Evolutionary conservation across 192 early-diverging fungal genomes (phyloP).

Genomic region (Helicostylum pulchrum): DNA sequence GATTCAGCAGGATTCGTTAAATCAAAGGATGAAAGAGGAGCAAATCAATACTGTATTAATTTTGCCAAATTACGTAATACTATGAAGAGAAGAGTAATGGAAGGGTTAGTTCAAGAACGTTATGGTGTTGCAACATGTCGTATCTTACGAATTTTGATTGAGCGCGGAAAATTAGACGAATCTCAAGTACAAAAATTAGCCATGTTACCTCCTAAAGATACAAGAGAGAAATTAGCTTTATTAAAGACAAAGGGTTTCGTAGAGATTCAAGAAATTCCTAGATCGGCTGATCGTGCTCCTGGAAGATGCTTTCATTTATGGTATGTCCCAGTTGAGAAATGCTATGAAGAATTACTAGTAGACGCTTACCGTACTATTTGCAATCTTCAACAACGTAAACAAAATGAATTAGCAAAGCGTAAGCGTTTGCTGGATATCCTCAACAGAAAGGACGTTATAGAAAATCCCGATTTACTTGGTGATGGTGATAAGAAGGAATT

Average conservation of each 20-base stretch:
- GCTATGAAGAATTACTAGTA: conserved; percentile 46
- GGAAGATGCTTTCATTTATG: conserved; percentile 73
- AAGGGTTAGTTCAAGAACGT: conserved; percentile 53
- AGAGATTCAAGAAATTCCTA: conserved; percentile 62
- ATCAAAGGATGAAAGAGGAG: conserved; percentile 54
- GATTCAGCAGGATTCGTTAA: conserved; percentile 53
- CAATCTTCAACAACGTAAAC: conserved; percentile 53
- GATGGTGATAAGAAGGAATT: conserved; percentile 49
- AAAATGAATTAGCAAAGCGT: conserved; percentile 47
- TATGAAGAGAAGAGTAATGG: conserved; percentile 55
- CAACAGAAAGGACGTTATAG: conserved; percentile 62
- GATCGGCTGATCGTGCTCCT: conserved; percentile 67
- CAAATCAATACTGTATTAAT: conserved; percentile 57
- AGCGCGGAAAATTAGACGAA: conserved; percentile 76
- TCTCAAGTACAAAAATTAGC: conserved; percentile 60
- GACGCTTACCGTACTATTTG: conserved; percentile 53
- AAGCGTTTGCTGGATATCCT: conserved; percentile 56
- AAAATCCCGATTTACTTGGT: conserved; percentile 49
- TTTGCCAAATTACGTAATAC: conserved; percentile 52
- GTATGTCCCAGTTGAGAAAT: conserved; percentile 54
- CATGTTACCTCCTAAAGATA: conserved; percentile 63
- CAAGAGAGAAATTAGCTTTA: conserved; percentile 60
- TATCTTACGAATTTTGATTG: conserved; percentile 62
- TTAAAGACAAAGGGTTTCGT: conserved; percentile 45
- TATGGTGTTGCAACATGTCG: conserved; percentile 60